Percentiles rank a stretch among this genome's conserved stretches.
Conservation (phyloP, 345 rosid species). For the Gynandropsis gynandra region DNA sequence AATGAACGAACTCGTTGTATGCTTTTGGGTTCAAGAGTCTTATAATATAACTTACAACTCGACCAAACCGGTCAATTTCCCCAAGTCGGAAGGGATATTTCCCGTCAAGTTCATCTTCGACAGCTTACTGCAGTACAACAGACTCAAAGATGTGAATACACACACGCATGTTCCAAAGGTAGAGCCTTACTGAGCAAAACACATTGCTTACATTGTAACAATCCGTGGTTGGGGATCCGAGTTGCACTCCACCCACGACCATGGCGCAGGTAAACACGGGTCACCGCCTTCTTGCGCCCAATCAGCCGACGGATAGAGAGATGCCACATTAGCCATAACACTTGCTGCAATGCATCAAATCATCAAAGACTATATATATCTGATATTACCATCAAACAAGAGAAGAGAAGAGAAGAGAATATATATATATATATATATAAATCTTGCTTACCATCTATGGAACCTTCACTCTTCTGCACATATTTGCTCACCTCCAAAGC, state of each 20-base stretch:
- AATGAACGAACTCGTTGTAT: constrained; percentile 3
- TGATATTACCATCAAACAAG: neutral
- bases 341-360: constrained; percentile 46
- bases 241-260: constrained; percentile 90
- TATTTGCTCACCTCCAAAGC: constrained; percentile 87
- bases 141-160: neutral
- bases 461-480: constrained; percentile 65
- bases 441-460: constrained; percentile 57
- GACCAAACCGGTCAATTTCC: constrained; percentile 64
- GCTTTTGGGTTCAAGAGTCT: constrained; percentile 9
- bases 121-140: constrained; percentile 44
- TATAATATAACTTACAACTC: constrained; percentile 61
- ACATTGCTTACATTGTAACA: constrained; percentile 48
- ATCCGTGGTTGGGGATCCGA: constrained; percentile 57
- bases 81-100: constrained; percentile 58
- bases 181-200: too few species aligned
- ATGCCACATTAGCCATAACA: constrained; percentile 42
- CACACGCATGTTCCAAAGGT: too few species aligned
- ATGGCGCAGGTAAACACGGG: constrained; percentile 87
- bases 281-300: constrained; percentile 99
- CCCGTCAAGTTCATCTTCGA: constrained; percentile 80
- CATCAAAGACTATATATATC: neutral
- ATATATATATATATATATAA: neutral
- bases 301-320: constrained; percentile 44
- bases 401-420: constrained; percentile 2